Conservation (phyloP, 192 early-diverging fungal genomes). For the Diversispora eburnea region DNA sequence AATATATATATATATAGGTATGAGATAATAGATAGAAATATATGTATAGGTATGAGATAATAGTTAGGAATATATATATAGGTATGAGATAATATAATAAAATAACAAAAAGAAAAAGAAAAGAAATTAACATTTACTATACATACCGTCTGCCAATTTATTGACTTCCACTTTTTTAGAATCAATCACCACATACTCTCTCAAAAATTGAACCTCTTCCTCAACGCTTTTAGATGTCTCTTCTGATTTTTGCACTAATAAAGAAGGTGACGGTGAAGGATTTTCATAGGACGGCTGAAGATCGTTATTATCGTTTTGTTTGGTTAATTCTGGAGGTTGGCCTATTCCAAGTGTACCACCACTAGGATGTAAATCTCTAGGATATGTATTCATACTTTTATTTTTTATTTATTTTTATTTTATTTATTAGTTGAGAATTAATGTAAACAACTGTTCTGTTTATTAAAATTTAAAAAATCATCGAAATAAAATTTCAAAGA, state of each 20-base stretch:
- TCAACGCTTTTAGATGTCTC: conserved; percentile 32
- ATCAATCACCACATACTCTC: conserved; percentile 75
- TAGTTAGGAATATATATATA: neutral
- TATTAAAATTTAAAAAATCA: no score
- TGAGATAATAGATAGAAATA: neutral
- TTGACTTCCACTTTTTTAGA: conserved; percentile 67
- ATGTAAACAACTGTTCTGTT: neutral
- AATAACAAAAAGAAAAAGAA: conserved; percentile 4
- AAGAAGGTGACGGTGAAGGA: conserved; percentile 24
- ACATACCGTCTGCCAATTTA: conserved; percentile 66
- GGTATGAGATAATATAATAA: neutral
- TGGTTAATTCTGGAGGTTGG: neutral
- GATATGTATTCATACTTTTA: neutral
- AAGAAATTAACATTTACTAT: neutral
- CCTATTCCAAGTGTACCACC: no score
- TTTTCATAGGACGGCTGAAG: conserved; percentile 21
- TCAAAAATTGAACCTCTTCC: conserved; percentile 55
- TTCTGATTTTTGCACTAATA: conserved; percentile 21
- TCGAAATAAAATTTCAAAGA: neutral
- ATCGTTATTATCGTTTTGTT: conserved; percentile 8
- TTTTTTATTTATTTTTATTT: neutral
- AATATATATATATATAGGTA: neutral
- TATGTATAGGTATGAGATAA: neutral
- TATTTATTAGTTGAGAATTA: neutral
- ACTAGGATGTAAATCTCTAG: no score